These are phyloP conservation scores for Narthecium ossifragum DNA, from an alignment of 106 monocot genomes.

Conservation along the genomic window DNA sequence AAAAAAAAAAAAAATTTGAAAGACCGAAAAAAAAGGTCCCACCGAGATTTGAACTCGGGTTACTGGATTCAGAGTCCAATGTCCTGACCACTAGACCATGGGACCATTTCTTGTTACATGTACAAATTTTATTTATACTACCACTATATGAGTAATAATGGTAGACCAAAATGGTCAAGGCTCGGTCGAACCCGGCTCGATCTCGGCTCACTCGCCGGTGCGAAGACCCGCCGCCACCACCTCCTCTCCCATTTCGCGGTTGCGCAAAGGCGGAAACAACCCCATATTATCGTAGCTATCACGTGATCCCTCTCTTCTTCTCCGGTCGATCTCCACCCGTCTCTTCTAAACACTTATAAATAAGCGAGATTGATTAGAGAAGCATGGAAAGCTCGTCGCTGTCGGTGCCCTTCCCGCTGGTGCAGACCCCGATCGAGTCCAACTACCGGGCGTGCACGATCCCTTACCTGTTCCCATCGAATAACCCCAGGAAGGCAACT, in stretches of 20 bases:
- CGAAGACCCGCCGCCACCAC: too few species aligned
- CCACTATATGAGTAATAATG: too few species aligned
- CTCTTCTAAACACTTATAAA: too few species aligned
- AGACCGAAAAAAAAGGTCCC: constrained; percentile 29
- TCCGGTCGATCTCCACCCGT: too few species aligned
- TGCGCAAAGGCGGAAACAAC: too few species aligned
- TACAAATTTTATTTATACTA: neutral
- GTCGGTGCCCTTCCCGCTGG: constrained; percentile 79
- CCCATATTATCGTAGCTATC: too few species aligned
- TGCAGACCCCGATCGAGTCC: constrained; percentile 81
- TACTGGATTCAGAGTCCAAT: constrained; percentile 92
- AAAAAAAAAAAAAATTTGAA: neutral
- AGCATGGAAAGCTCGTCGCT: constrained; percentile 89
- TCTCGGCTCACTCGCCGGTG: too few species aligned
- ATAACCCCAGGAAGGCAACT: constrained; percentile 80
- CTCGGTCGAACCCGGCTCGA: too few species aligned
- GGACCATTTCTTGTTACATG: constrained; percentile 23
- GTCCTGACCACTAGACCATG: constrained; percentile 87
- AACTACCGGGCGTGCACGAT: constrained; percentile 88
- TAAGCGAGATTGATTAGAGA: too few species aligned
- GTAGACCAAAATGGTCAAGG: too few species aligned
- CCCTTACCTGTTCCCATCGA: constrained; percentile 79
- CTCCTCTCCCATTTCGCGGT: too few species aligned
- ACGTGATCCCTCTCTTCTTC: too few species aligned
- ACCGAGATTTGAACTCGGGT: constrained; percentile 89